Conservation (phyloP, 345 rosid species). For the Streptanthus diversifolius region DNA sequence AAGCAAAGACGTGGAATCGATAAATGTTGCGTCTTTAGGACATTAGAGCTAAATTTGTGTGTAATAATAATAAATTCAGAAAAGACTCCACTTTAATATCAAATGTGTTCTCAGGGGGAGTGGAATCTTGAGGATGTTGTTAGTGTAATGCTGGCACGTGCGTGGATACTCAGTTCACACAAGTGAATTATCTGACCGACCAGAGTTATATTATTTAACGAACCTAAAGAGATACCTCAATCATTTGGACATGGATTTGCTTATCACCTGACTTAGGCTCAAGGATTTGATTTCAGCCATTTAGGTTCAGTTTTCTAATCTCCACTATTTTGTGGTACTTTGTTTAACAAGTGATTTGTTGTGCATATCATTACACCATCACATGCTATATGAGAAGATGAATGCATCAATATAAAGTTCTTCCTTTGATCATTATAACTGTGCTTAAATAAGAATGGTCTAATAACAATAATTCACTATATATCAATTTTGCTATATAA, state of each 20-base stretch:
- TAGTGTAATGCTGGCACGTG: constrained; percentile 26
- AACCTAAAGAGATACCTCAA: background rate
- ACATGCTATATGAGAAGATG: too few relatives aligned
- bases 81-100: background rate
- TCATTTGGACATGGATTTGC: background rate
- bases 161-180: constrained; percentile 11
- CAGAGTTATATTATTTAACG: background rate
- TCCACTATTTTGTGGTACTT: too few relatives aligned
- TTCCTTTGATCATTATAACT: too few relatives aligned
- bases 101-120: constrained; percentile 11
- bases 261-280: too few relatives aligned
- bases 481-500: too few relatives aligned
- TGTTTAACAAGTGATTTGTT: too few relatives aligned
- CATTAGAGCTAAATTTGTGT: background rate
- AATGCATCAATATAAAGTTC: too few relatives aligned
- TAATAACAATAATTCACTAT: too few relatives aligned
- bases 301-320: too few relatives aligned
- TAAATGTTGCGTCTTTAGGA: constrained; percentile 11
- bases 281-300: background rate
- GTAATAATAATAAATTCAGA: constrained; percentile 9
- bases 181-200: constrained; percentile 11
- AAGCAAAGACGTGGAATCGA: constrained; percentile 35
- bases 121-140: constrained; percentile 34
- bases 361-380: too few relatives aligned
- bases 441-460: too few relatives aligned